A percentile compares a stretch with the other conserved stretches of the same genome.
Evolutionary conservation across 306 rosid species (phyloP).

Genomic region (Cicer chorassanicum): DNA sequence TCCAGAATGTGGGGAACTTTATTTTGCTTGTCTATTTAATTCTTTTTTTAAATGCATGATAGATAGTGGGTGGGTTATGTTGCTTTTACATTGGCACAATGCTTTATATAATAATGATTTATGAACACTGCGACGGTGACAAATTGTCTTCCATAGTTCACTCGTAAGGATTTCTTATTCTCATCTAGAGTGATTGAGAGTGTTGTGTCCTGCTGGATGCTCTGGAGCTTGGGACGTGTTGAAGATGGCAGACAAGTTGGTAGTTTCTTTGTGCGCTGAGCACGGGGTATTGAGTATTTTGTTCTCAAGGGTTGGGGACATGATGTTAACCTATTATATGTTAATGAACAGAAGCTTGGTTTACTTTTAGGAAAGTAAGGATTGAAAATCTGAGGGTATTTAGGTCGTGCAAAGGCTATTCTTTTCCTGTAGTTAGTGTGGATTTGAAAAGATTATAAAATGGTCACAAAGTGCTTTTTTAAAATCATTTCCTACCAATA

Average conservation of each 20-base stretch:
- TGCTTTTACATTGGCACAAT: not conserved
- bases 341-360: slow-evolving; percentile 16
- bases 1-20: slow-evolving; percentile 34
- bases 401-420: slow-evolving; percentile 27
- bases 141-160: slow-evolving; percentile 21
- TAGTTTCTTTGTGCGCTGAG: slow-evolving; percentile 12
- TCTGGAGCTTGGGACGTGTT: slow-evolving; percentile 31
- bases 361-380: slow-evolving; percentile 27
- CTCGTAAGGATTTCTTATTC: slow-evolving; percentile 27
- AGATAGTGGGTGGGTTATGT: slow-evolving; percentile 11
- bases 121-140: not conserved
- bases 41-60: slow-evolving; percentile 16
- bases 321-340: slow-evolving; percentile 16
- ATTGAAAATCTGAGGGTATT: slow-evolving; percentile 5
- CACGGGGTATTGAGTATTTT: not conserved
- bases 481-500: not conserved
- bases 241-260: slow-evolving; percentile 21
- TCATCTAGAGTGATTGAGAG: slow-evolving; percentile 33
- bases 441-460: slow-evolving; percentile 21
- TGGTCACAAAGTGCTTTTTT: not conserved
- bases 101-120: slow-evolving; percentile 13
- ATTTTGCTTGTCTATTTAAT: not conserved
- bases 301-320: slow-evolving; percentile 19
- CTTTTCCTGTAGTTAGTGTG: not conserved
- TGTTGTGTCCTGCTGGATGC: slow-evolving; percentile 23